Base-by-base conservation (phyloP, 352 stramenopile genomes). In the Globisporangium cederbergense region DNA sequence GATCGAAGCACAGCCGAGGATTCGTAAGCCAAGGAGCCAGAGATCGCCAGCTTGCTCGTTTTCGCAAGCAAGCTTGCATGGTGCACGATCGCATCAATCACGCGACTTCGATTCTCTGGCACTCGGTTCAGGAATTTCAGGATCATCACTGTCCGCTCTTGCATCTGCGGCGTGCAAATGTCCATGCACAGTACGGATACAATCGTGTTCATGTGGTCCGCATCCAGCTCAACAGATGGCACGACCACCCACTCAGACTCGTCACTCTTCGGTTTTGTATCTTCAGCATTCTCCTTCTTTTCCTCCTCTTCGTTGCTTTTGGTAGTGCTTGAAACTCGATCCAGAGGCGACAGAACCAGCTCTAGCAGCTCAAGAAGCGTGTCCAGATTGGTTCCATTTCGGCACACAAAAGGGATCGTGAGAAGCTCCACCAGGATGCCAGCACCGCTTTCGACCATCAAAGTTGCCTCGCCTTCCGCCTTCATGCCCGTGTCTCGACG, bases 301-400 rank as follows among this genome's bases (percentile, higher is more conserved):
- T 57, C 56, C 1, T 59, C 25, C 10, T 72, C 69, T 10, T 79
- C 73, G 9, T 62, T 69, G 18, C 53, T 25, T 2, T 50, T 63
- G 5, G 20, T 16, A 2, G 64, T 5, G 43, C 43, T 58, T 13
- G 42, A 25, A 4, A 98, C 58, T 11, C 93, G 78, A 30, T 90
- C 88, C 13, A 98, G 74, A 38, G 95, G 95, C 5, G 87, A 81
- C 11, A 98, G 72, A 47, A 97, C 75, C 52, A 89, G 65, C 71
- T 98, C 95, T 10, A 98, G 72, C 10, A 98, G 68, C 66, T 95
- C 85, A 1, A 99, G 76, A 36, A 98, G 72, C 43, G 96, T 88
- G 64, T 99, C 95, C 28, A 99, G 74, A 63, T 96, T 97, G 16
- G 86, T 88, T n/a, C 83, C 81, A 53, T 92, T 98, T 47, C 91